Conservation (phyloP, 2,329 filamentous ascomycete species). For the Leptographium wingfieldii region DNA sequence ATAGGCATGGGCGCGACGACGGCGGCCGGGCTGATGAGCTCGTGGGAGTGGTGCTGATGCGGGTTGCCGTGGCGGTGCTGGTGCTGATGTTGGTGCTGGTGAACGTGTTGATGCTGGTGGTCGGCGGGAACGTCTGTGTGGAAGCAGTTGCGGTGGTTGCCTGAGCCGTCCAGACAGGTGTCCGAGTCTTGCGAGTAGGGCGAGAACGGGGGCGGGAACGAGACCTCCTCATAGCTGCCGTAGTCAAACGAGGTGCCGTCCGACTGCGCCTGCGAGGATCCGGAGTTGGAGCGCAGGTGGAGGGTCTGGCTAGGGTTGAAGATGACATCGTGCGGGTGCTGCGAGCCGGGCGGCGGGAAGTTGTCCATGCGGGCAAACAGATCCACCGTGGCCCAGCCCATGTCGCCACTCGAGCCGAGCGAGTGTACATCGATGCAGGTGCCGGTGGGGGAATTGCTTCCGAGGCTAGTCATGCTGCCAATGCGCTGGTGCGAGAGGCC, state of each 20-base stretch:
- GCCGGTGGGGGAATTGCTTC: constrained; percentile 59
- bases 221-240: constrained; percentile 71
- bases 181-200: constrained; percentile 79
- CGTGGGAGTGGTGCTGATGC: constrained; percentile 33
- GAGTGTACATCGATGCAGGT: constrained; percentile 80
- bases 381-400: constrained; percentile 64
- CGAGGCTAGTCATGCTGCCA: constrained; percentile 27
- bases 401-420: constrained; percentile 61
- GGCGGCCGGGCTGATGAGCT: constrained; percentile 54
- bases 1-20: constrained; percentile 57
- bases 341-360: constrained; percentile 39
- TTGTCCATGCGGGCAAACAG: constrained; percentile 60
- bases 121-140: constrained; percentile 33
- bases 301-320: constrained; percentile 89
- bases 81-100: constrained; percentile 29
- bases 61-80: constrained; percentile 31
- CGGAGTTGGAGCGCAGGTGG: constrained; percentile 75
- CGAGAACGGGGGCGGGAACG: constrained; percentile 49
- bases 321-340: constrained; percentile 46
- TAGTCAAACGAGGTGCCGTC: constrained; percentile 55
- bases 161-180: constrained; percentile 49
- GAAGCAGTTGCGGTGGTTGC: constrained; percentile 48
- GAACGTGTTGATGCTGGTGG: constrained; percentile 19
- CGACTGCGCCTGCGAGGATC: constrained; percentile 69
- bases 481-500: constrained; percentile 21